Conservation (phyloP, 257 asterid genomes). For the Capsicum rhomboideum region DNA sequence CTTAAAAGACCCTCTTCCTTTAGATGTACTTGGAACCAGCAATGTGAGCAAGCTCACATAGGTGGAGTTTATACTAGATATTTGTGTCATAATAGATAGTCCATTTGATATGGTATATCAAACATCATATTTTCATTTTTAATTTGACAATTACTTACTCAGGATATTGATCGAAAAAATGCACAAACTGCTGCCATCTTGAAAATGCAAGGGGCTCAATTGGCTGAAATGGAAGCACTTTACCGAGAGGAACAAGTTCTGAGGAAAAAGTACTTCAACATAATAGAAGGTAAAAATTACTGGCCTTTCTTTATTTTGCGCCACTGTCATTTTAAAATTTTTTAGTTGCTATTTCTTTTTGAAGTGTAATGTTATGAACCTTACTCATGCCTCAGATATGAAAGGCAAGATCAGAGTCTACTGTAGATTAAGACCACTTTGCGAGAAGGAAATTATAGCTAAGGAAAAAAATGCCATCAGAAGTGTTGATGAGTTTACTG, state of each 20-base stretch:
- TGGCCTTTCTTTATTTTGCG: background rate
- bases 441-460: slow-evolving; percentile 56
- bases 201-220: slow-evolving; percentile 94
- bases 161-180: slow-evolving; percentile 95
- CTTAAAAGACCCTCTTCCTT: background rate
- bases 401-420: slow-evolving; percentile 95
- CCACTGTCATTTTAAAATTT: background rate
- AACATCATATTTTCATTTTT: background rate
- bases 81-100: background rate
- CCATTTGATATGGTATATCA: background rate
- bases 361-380: background rate
- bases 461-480: slow-evolving; percentile 54
- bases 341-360: background rate
- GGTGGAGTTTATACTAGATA: background rate
- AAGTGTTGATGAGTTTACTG: slow-evolving; percentile 78
- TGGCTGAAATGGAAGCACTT: slow-evolving; percentile 89
- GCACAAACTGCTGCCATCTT: slow-evolving; percentile 95
- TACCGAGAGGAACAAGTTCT: slow-evolving; percentile 89
- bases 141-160: background rate
- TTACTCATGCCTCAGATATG: slow-evolving; percentile 50
- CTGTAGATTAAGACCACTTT: slow-evolving; percentile 90
- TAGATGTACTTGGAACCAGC: background rate
- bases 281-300: slow-evolving; percentile 64
- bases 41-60: background rate
- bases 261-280: slow-evolving; percentile 87